Evolutionary conservation across 1,284 basidiomycete species (phyloP), one percentile per base, ranked within the genome.

Genomic region (Cryptococcus depauperatus): DNA sequence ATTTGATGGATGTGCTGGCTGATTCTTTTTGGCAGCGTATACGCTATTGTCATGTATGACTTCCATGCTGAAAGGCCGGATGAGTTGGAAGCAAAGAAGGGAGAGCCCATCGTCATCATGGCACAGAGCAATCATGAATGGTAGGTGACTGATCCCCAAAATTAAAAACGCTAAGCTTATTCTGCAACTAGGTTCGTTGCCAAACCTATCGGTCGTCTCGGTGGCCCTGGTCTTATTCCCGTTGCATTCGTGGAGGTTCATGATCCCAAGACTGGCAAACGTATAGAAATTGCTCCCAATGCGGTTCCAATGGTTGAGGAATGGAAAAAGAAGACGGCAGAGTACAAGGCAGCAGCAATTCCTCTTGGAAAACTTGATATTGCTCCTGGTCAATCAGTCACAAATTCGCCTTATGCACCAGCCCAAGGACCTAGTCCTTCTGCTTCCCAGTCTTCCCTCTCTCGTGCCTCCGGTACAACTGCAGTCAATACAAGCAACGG

Each of bases 321-420:
- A 55, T 99, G 95, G 95, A 97, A 97, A 69, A 83, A 83, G 62
- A 85, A 87, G 43, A 89, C 96, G 74, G 81, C 91, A 47, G 85
- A 80, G 56, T 97, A 97, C 76, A 97, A 96, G 73, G 88, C 90
- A 56, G 91, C 85, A 62, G 90, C 88, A 62, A 98, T 98, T 61
- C 79, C 91, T 2, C 79, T 98, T 3, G 95, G 95, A 23, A 82
- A 87, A 35, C 79, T 97, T 59, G 91, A 96, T 52, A 77, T 83
- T 29, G 50, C 57, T 41, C 68, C 76, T 43, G 71, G 73, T 37
- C 59, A 60, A 51, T 54, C 52, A 19, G 60, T 66, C 22, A 43
- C 55, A 28, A 64, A 68, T 51, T 65, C 63, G 35, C 64, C 63
- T n/a, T 68, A 66, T 35, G 61, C 58, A 5, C 52, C 58, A 5